These are phyloP conservation scores for Bretschneidera sinensis DNA, from an alignment of 345 rosid genomes.

Conservation along the genomic window DNA sequence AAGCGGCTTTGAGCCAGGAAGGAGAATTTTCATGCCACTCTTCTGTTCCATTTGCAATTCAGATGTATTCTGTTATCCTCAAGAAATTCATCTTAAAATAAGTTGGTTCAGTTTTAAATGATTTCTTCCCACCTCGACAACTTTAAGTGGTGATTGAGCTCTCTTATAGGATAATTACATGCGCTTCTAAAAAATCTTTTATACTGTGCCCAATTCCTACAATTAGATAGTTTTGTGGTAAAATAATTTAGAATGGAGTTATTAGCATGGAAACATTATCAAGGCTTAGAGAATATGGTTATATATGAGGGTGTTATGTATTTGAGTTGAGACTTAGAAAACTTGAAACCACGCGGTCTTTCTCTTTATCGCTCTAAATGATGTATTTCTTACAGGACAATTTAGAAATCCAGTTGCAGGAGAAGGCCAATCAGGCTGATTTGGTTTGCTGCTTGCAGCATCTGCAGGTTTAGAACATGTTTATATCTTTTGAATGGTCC, in stretches of 20 bases:
- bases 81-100: too few relatives aligned
- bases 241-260: too few relatives aligned
- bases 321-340: slow-evolving; percentile 1
- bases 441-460: slow-evolving; percentile 91
- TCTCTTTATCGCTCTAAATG: slow-evolving; percentile 3
- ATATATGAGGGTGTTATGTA: too few relatives aligned
- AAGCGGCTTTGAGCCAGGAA: not conserved
- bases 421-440: slow-evolving; percentile 60
- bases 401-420: slow-evolving; percentile 54
- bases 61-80: not conserved
- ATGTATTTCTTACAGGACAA: slow-evolving; percentile 44
- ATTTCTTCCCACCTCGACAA: not conserved
- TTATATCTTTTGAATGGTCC: too few relatives aligned
- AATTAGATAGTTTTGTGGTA: too few relatives aligned
- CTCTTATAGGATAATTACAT: too few relatives aligned
- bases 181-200: too few relatives aligned
- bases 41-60: not conserved
- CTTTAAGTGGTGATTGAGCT: not conserved
- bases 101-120: not conserved
- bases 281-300: too few relatives aligned
- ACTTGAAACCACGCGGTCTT: not conserved
- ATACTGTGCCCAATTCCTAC: too few relatives aligned
- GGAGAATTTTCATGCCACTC: too few relatives aligned
- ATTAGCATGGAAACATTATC: too few relatives aligned
- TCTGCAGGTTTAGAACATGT: slow-evolving; percentile 62